Evolutionary conservation across 306 rosid genomes (phyloP).

Genomic region (Senna siamea): DNA sequence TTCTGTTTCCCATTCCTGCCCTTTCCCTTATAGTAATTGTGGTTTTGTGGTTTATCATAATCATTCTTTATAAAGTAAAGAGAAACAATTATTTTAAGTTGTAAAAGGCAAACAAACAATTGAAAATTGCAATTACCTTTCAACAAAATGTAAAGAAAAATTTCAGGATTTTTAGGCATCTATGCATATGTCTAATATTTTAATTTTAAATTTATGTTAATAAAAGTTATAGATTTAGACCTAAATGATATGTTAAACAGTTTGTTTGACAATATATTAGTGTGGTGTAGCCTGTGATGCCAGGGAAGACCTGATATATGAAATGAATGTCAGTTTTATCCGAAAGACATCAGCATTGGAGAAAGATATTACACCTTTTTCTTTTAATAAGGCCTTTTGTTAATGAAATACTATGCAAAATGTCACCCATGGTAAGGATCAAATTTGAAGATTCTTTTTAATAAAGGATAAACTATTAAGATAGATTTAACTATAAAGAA

Average conservation of each 20-base stretch:
- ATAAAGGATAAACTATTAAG: too few relatives aligned
- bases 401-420: conserved; percentile 13
- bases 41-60: too few relatives aligned
- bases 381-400: background rate
- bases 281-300: background rate
- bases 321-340: conserved; percentile 6
- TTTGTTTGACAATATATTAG: conserved; percentile 8
- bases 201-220: background rate
- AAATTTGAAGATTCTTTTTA: background rate
- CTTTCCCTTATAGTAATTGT: too few relatives aligned
- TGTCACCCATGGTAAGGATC: conserved; percentile 3
- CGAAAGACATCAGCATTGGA: background rate
- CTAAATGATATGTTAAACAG: conserved; percentile 1
- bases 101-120: background rate
- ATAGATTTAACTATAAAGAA: too few relatives aligned
- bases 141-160: background rate
- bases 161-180: conserved; percentile 5
- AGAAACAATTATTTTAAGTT: background rate
- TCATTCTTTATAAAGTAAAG: background rate
- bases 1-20: too few relatives aligned
- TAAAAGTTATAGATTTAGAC: background rate
- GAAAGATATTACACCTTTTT: conserved; percentile 19
- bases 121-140: conserved; percentile 4
- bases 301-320: background rate
- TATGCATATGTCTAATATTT: background rate